Base-by-base conservation (phyloP, 805 yeast species). In the Ogataea polymorpha region DNA sequence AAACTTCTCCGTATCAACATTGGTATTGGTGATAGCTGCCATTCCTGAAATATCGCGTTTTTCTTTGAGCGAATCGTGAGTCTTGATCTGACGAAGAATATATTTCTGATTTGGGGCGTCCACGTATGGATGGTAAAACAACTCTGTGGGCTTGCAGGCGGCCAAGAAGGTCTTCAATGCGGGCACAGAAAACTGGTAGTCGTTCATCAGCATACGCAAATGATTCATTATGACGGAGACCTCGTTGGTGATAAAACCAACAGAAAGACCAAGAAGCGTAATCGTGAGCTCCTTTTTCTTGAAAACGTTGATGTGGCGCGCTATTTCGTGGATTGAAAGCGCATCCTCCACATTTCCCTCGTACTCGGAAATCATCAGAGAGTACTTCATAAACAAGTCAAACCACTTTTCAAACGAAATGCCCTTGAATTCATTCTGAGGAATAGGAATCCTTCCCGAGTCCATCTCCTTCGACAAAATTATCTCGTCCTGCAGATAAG, bases 71-170 rank as follows among this genome's bases (percentile, higher is more conserved):
- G 93, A 77, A 59, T 93, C 99, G 58, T 77, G 80, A 0, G 96
- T 95, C 58, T 91, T 93, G 49, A 91, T 70, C 53, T 90, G 97
- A 51, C 99, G 78, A 45, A 93, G 66, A 48, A 91, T 81, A 58
- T 80, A 91, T 60, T 93, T 93, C 54, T 91, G 98, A 56, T 87
- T 91, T 46, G 87, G 86, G 25, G 87, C 80, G 35, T 84, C 81
- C 36, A 86, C 81, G 44, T 85, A 77, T 3, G 50, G 50, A n/a
- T 42, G 48, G 24, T 48, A 46, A 41, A 46, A 55, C 23, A 35
- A 36, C 11, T 37, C 46, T 8, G 48, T 50, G 15, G 66, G 61
- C n/a, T 55, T 35, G 23, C 54, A 50, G 33, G 84, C 71, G 33
- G 83, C 76, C 56, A 84, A 62, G 58, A 88, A 87, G 17, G 87